Conservation (phyloP, 163 green algal genomes). For the Coccomyxa subellipsoidea region DNA sequence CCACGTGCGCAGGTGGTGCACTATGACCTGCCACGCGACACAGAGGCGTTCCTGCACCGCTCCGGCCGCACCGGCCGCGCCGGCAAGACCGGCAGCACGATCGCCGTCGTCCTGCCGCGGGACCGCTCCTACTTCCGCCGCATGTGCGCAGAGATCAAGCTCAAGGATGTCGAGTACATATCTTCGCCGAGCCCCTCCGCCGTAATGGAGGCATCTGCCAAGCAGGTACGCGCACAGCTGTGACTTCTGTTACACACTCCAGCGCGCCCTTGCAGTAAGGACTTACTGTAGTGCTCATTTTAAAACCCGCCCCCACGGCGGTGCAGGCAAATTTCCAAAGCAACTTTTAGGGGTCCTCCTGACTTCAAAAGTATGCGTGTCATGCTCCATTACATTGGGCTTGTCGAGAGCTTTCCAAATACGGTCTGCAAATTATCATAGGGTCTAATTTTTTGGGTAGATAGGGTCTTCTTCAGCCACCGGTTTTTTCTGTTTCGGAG, state of each 20-base stretch:
- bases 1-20: slow-evolving; percentile 61
- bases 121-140: slow-evolving; percentile 47
- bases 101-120: slow-evolving; percentile 73
- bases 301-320: no score
- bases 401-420: no score
- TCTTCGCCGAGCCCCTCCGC: slow-evolving; percentile 52
- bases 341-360: no score
- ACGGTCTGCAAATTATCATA: no score
- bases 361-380: no score
- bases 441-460: no score
- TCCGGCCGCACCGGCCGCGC: slow-evolving; percentile 88
- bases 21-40: slow-evolving; percentile 78
- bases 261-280: not conserved
- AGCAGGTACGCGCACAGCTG: slow-evolving; percentile 33
- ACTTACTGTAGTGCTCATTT: no score
- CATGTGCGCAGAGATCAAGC: slow-evolving; percentile 51
- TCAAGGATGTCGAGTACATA: slow-evolving; percentile 45
- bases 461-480: no score
- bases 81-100: slow-evolving; percentile 80
- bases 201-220: slow-evolving; percentile 65
- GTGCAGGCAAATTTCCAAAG: no score
- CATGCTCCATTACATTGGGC: no score
- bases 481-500: no score
- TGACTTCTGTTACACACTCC: not conserved
- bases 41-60: slow-evolving; percentile 88